Evolutionary conservation across 495 filamentous ascomycete species (phyloP).

Genomic region (Tuber brumale): DNA sequence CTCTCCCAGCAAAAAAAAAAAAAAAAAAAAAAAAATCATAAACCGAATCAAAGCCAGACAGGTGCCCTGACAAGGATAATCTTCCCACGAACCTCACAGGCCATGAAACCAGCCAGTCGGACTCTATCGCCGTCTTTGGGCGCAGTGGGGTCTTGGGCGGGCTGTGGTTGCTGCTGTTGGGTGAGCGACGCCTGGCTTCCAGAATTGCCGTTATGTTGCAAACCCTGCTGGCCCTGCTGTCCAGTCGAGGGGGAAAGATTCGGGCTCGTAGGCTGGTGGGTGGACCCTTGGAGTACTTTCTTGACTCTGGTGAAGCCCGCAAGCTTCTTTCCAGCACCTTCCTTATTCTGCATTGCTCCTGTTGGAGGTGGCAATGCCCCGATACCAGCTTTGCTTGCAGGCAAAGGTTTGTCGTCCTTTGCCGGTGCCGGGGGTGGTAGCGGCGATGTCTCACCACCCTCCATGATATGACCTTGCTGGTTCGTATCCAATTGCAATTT

Average conservation of each 20-base stretch:
- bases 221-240: slow-evolving; percentile 19
- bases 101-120: slow-evolving; percentile 76
- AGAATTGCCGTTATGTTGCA: slow-evolving; percentile 24
- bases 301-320: slow-evolving; percentile 28
- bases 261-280: slow-evolving; percentile 24
- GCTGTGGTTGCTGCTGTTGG: slow-evolving; percentile 32
- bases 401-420: slow-evolving; percentile 28
- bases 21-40: background rate
- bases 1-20: background rate
- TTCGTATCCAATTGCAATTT: slow-evolving; percentile 47
- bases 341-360: slow-evolving; percentile 21
- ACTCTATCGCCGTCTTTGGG: slow-evolving; percentile 53
- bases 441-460: slow-evolving; percentile 14
- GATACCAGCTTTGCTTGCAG: slow-evolving; percentile 30
- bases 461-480: slow-evolving; percentile 1
- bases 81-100: slow-evolving; percentile 74
- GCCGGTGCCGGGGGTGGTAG: slow-evolving; percentile 22
- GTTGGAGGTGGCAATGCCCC: slow-evolving; percentile 24
- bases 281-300: slow-evolving; percentile 29
- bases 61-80: slow-evolving; percentile 84
- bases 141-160: slow-evolving; percentile 44
- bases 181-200: slow-evolving; percentile 35
- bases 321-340: slow-evolving; percentile 25
- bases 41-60: slow-evolving; percentile 54
- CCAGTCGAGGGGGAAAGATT: slow-evolving; percentile 3